Evolutionary conservation across 331 rosid genomes (phyloP).

Genomic region (Prunus yedoensis): DNA sequence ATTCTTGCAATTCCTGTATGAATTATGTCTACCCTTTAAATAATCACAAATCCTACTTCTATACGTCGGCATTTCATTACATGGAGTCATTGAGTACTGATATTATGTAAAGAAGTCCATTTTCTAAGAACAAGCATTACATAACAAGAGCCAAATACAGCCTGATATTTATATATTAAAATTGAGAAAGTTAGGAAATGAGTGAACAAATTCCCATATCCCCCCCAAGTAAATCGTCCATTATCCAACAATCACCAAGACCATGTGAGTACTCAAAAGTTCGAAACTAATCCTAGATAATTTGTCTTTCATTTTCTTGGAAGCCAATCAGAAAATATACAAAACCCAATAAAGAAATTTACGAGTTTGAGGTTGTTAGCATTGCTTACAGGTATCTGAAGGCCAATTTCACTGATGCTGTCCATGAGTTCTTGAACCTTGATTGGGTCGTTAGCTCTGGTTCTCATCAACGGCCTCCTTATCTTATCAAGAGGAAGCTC

Average conservation of each 20-base stretch:
- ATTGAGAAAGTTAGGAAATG: no score
- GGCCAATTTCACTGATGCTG: slow-evolving; percentile 83
- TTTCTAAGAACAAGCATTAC: no score
- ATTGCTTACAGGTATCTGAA: slow-evolving; percentile 79
- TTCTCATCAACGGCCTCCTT: slow-evolving; percentile 85
- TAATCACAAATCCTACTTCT: neutral
- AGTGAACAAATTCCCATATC: no score
- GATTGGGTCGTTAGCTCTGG: slow-evolving; percentile 68
- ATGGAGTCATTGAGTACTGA: neutral
- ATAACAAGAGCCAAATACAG: no score
- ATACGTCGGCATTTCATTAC: neutral
- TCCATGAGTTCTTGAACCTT: slow-evolving; percentile 86
- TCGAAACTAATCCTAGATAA: neutral
- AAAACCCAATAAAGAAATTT: neutral
- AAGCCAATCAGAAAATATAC: slow-evolving; percentile 3
- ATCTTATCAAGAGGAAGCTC: slow-evolving; percentile 96
- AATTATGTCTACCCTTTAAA: neutral
- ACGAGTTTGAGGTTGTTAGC: neutral
- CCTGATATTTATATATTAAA: no score
- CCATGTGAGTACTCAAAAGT: no score
- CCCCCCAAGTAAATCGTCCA: no score
- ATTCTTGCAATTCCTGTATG: neutral
- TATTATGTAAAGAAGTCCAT: no score
- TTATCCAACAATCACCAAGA: no score
- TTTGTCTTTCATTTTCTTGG: slow-evolving; percentile 2